Base-by-base conservation (phyloP, 768 basidiomycete genomes). In the Galerina sulciceps region DNA sequence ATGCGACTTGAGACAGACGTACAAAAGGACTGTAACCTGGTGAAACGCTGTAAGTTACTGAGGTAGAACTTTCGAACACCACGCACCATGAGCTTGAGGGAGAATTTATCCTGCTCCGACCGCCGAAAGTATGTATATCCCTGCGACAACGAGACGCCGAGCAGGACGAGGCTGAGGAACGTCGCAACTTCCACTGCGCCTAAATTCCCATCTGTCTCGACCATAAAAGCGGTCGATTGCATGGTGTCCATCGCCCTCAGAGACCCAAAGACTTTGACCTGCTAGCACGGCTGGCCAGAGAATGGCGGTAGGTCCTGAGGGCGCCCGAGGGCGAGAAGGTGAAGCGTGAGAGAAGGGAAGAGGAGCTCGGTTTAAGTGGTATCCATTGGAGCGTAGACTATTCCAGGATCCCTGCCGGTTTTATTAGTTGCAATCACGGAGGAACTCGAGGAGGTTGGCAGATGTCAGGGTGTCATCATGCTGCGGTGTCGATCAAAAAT, bases 161-260 rank as follows among this genome's bases (percentile, higher is more conserved):
- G 58, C 2, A 65, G 55, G 10, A 60, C 55, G 13, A 65, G 40
- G 26, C 64, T 61, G 13, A 65, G 35, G 52, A 65, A 65, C 8
- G 64, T 62, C 18, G 55, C 64, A 17, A 65, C 60, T 50, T 65
- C 64, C 5, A 65, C 58, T 4, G 60, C 60, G 17, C 64, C 64
- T 14, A 65, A 53, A 37, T 65, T 65, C 17, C 50, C 55, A 22
- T 58, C 44, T 20, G 63, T 49, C 52, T 64, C 47, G 4, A 64
- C 63, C 17, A 48, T 45, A 23, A 64, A 59, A 10, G 56, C 17
- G 18, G 26, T 22, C 3, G 18, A 6, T 20, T 36, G 10, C 17
- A 31, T 43, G 14, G 2, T 15, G 34, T 10, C 20, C 17, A 42
- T 35, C 42, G 44, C 36, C 31, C 4, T 8, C 14, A 18, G 44